Base-by-base conservation (phyloP, 2,329 filamentous ascomycete species). In the Colletotrichum sp. region DNA sequence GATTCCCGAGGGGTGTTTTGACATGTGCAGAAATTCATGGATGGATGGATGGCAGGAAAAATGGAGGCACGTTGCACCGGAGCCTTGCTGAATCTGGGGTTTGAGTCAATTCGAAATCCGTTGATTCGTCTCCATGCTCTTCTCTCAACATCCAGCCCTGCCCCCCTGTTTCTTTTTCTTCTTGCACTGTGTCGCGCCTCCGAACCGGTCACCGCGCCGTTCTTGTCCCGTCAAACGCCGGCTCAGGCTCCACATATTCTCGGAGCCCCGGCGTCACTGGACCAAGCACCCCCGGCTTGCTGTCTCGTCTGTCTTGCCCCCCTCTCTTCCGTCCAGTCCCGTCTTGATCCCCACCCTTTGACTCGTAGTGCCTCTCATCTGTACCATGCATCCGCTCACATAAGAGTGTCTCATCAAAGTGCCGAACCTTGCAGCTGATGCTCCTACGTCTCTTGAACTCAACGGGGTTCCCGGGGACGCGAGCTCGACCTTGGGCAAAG, bases 371-470 rank as follows among this genome's bases (percentile, higher is more conserved):
- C 18, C 39, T 28, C 24, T 18, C 70, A 10, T 73, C 70, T 60
- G 70, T 69, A 73, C 39, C 34, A 60, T 8, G 36, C 8, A 66
- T 59, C 30, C 49, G 72, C 62, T 63, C 62, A 52, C 62, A 28
- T 30, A 44, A 65, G 59, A 34, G 55, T 63, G 32, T 73, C 59
- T 68, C 39, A 68, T 68, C 74, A 69, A 73, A 76, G 74, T 76
- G 74, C 74, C 74, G 74, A 76, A 68, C 70, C 70, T 74, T 76
- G 74, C 74, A 76, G 74, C 32, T 73, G 44, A 59, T 67, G 71
- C 72, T 34, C 13, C 36, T 30, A 49, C 55, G 49, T 68, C 34
- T 21, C 64, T 44, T n/a, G 9, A 73, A 68, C 59, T 55, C 59
- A 73, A 76, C 70, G 70, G 73, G 63, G 34, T 39, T 26, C 49